Base-by-base conservation (phyloP, 2,329 filamentous ascomycete species). In the Alternaria triticimaculans region DNA sequence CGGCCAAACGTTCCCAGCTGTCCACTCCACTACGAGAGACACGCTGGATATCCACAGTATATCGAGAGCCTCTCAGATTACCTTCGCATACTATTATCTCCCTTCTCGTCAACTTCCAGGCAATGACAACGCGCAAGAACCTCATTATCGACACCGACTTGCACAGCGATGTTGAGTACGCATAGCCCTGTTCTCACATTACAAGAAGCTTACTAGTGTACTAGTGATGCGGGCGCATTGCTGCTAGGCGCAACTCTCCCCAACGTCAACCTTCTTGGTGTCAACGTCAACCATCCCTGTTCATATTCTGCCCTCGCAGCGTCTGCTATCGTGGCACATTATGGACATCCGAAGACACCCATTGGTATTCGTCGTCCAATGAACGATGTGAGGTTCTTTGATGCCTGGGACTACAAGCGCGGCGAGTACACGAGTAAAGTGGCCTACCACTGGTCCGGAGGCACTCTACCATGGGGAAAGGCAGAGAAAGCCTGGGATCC, bases 391-490 rank as follows among this genome's bases (percentile, higher is more conserved):
- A 49, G 5, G 9, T 49, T 49, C 46, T 49, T 56, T 26, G 54
- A 56, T 4, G 26, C 21, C 10, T 56, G 54, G 54, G 37, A 28
- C 4, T 48, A 30, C 23, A 21, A 33, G 21, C n/a, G 18, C 12
- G 54, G 54, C 18, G 54, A 56, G 14, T 56, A 56, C 11, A 37
- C 54, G 15, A 48, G 43, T n/a, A 56, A 56, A 21, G 43, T 56
- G n/a, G 54, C 54, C n/a, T 56, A 56, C 11, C 54, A 58, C 14
- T 58, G 28, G 28, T 58, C 55, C 18, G 55, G 55, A 11, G 44
- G 44, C 11, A 30, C 37, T 18, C 25, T 58, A 18, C 45, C 45
- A 14, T 50, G 44, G 55, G 20, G 28, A 11, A 50, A 49, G 15
- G 21, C 55, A 6, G 11, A 43, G 5, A 9, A 50, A 1, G 30